Base-by-base conservation (phyloP, 1,139 yeast species). In the Scheffersomyces cryptocercus region DNA sequence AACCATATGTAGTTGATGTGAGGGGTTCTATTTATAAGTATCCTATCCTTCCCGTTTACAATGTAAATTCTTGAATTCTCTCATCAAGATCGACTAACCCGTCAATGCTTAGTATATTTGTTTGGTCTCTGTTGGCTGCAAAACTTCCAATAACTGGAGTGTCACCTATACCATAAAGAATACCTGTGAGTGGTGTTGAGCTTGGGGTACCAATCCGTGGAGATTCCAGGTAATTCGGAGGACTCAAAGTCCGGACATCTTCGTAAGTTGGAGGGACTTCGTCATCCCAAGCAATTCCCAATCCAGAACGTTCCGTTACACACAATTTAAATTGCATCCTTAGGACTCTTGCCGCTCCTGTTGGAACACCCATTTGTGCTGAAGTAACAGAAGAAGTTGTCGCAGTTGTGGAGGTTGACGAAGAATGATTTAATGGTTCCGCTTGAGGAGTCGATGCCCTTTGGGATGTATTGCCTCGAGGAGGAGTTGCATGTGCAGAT, bases 221-320 rank as follows among this genome's bases (percentile, higher is more conserved):
- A 0, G 65, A 59, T 42, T 63, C 70, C 34, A 65, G 75, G 61
- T 88, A 88, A 6, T 83, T 82, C 2, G 99, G 99, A 0, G 99
- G 98, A 37, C 95, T 82, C 37, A 88, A 71, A 0, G 95, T 81
- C 29, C 83, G 73, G 14, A 91, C 91, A 55, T 89, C 93, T 41
- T 82, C 89, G 58, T 95, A 93, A 16, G 89, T 88, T 1, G 99
- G 99, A 1, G 99, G 99, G 14, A 93, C 98, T 64, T 93, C 99
- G 60, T 91, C 98, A 65, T 93, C 98, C 99, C 99, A 93, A 0
- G 98, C 88, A 30, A 93, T 88, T 4, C 99, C 99, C 38, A 93
- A 73, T 0, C 99, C 99, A 0, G 96, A 85, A 45, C 98, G 74
- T 61, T 91, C 98, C 1, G 96, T 88, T 26, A 93, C 65, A 9